Conservation (phyloP, 73 alveolate species). For the Tetrahymena malaccensis region DNA sequence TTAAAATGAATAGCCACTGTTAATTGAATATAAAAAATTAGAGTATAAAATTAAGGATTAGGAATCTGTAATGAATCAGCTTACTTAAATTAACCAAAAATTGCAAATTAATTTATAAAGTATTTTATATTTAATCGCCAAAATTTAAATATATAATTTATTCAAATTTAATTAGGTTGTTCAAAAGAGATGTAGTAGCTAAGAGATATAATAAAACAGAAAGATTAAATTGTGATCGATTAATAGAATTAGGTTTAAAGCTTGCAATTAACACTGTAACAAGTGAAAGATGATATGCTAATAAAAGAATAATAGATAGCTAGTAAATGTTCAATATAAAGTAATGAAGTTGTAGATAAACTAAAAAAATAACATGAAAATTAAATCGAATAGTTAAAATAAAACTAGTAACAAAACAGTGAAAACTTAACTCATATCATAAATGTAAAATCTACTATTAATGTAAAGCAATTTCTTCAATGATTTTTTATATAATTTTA, state of each 20-base stretch:
- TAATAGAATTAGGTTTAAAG: background rate
- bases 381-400: background rate
- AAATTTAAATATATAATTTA: background rate
- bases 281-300: background rate
- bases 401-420: background rate
- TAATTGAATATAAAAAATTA: background rate
- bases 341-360: background rate
- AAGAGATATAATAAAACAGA: background rate
- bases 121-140: background rate
- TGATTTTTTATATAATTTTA: background rate
- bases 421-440: background rate
- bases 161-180: background rate
- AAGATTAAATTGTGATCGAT: background rate
- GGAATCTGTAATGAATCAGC: background rate
- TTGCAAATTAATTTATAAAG: background rate
- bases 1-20: background rate
- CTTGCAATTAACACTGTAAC: background rate
- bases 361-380: background rate
- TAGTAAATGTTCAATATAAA: background rate
- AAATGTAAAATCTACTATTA: background rate
- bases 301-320: background rate
- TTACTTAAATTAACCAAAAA: background rate
- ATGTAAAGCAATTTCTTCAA: no score
- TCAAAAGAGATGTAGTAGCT: background rate
- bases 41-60: background rate